Evolutionary conservation across 768 basidiomycete genomes (phyloP).

Genomic region (Glaciozyma martinii): DNA sequence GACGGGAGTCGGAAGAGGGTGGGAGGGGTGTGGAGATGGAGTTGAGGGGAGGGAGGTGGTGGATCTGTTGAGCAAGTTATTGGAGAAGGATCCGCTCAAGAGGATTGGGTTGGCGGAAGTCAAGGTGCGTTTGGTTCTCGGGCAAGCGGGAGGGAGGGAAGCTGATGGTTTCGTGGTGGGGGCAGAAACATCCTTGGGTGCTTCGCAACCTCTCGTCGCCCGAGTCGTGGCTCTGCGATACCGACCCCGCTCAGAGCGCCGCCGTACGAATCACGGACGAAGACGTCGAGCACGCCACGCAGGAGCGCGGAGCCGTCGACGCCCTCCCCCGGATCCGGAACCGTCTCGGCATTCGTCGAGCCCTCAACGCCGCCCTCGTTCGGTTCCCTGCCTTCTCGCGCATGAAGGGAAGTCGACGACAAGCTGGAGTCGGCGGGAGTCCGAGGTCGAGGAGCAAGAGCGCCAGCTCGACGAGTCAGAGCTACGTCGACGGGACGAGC

Average conservation of each 20-base stretch:
- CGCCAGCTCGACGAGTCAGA: conserved; percentile 27
- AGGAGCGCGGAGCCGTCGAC: conserved; percentile 24
- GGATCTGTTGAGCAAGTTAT: conserved; percentile 52
- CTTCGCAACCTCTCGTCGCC: conserved; percentile 46
- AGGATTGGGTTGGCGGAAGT: conserved; percentile 62
- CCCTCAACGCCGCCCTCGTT: conserved; percentile 33
- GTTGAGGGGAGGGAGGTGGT: conserved; percentile 58
- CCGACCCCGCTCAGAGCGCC: conserved; percentile 48
- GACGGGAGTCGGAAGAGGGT: conserved; percentile 17
- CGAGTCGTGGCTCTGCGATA: conserved; percentile 60
- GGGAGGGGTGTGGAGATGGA: conserved; percentile 41
- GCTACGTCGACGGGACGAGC: conserved; percentile 5
- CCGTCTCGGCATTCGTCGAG: conserved; percentile 29
- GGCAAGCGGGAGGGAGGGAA: background rate
- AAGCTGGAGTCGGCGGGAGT: conserved; percentile 1
- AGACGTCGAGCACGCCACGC: conserved; percentile 58
- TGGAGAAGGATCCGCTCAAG: conserved; percentile 62
- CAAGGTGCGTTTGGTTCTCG: conserved; percentile 50
- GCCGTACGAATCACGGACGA: conserved; percentile 59
- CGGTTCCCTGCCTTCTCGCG: conserved; percentile 29
- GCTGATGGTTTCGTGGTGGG: background rate
- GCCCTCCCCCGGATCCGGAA: conserved; percentile 21
- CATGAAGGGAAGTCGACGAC: conserved; percentile 21
- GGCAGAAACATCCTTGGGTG: conserved; percentile 43
- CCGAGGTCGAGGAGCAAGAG: conserved; percentile 29